phyloP scores from a whole-genome alignment of 306 rosid genomes.

The Astragalus membranaceus region DNA sequence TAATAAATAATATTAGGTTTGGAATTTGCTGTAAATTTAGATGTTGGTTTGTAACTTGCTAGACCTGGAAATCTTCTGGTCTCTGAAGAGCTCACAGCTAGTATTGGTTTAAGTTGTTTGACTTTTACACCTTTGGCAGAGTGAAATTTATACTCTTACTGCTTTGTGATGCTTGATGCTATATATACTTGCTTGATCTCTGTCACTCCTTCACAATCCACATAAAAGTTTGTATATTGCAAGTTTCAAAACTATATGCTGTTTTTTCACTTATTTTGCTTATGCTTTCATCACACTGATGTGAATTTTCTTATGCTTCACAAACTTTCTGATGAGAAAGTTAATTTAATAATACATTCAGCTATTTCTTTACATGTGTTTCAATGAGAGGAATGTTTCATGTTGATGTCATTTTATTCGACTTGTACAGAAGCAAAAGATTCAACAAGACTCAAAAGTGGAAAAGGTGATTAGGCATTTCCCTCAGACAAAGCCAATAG shows the following conservation, averaged over 20 bases:
- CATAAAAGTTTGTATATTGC: not conserved
- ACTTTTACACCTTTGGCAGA: not conserved
- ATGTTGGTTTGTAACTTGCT: not conserved
- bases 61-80: not conserved
- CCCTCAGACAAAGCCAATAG: conserved; percentile 59
- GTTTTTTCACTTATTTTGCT: not conserved
- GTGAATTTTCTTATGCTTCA: not conserved
- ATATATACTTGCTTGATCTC: conserved; percentile 7
- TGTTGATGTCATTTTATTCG: conserved; percentile 12
- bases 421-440: conserved; percentile 64
- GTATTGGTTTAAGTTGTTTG: not conserved
- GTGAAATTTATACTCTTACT: not conserved
- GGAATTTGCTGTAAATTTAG: no score
- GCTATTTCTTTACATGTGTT: not conserved
- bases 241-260: no score
- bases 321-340: conserved; percentile 2
- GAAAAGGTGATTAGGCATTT: conserved; percentile 55
- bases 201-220: not conserved
- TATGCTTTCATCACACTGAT: not conserved
- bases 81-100: not conserved
- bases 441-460: conserved; percentile 35
- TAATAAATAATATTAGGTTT: no score
- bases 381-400: not conserved
- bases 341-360: not conserved
- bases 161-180: not conserved